Evolutionary conservation across 192 early-diverging fungal species (phyloP), one percentile per base, ranked within the genome.

Genomic region (Globomyces pollinis-pini): DNA sequence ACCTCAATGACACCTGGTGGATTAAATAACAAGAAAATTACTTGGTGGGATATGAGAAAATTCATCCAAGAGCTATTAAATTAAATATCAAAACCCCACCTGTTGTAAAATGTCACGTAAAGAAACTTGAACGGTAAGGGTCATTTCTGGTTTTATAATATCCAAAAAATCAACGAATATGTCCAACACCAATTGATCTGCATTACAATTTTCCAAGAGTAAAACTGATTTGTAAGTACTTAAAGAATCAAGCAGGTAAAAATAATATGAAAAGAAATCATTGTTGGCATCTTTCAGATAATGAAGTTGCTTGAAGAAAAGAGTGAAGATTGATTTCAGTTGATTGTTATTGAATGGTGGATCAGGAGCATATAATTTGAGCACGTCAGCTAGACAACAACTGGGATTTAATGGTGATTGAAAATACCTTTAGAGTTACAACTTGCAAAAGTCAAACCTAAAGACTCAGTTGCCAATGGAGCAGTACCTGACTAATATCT

Each of bases 351-450:
- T 79, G 69, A 95, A 96, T 8, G 95, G 95, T 3, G 91, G 87
- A 52, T 95, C 90, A 8, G 94, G 94, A 12, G 96, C 96, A 67
- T 87, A 93, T 8, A 99, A 72, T 18, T 93, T 79, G 32, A 99
- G 78, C 0, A 96, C 72, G 60, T 99, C 96, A 0, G 92, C 89
- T 33, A 96, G 73, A 67, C 93, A 96, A 67, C 90, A 92, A 2
- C 91, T 83, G 0, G n/a, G n/a, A n/a, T n/a, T n/a, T n/a, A n/a
- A n/a, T n/a, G n/a, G n/a, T n/a, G n/a, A n/a, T n/a, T n/a, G n/a
- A n/a, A 79, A 75, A 20, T 84, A 35, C 13, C 30, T 55, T 50
- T 55, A n/a, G n/a, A n/a, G n/a, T n/a, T n/a, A n/a, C n/a, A n/a
- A n/a, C n/a, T n/a, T n/a, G n/a, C n/a, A n/a, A n/a, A n/a, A n/a